These are phyloP conservation scores for Phytophthora syringae DNA, from an alignment of 352 stramenopile genomes.

Conservation along the genomic window DNA sequence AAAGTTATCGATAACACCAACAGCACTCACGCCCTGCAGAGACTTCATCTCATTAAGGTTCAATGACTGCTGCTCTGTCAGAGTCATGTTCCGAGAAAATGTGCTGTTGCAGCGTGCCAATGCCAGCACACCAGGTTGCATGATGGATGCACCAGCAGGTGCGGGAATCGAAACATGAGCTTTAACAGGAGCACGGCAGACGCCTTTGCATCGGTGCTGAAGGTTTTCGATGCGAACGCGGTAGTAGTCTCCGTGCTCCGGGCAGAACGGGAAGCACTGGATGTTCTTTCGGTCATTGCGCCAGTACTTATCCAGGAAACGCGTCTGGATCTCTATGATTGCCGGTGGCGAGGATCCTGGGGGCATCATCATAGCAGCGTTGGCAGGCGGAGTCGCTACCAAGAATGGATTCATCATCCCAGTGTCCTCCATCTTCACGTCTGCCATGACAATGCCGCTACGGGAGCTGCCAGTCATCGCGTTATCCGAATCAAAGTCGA, in stretches of 20 bases:
- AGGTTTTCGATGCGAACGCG: constrained; percentile 87
- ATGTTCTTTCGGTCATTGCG: constrained; percentile 94
- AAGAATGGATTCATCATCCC: constrained; percentile 69
- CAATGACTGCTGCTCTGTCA: constrained; percentile 59
- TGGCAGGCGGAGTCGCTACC: constrained; percentile 18
- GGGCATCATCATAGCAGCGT: constrained; percentile 19
- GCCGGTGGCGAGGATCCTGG: constrained; percentile 38
- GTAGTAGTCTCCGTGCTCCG: constrained; percentile 91
- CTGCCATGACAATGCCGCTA: constrained; percentile 16
- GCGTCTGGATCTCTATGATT: constrained; percentile 78
- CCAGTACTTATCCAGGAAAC: constrained; percentile 91
- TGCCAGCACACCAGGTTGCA: constrained; percentile 56
- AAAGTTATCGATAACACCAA: constrained; percentile 71
- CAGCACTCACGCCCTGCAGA: constrained; percentile 70
- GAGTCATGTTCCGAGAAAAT: constrained; percentile 70
- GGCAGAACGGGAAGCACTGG: constrained; percentile 91
- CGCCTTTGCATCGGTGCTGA: constrained; percentile 83
- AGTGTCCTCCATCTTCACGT: constrained; percentile 38
- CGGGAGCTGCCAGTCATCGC: constrained; percentile 33
- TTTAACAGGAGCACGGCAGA: constrained; percentile 84
- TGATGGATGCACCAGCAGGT: constrained; percentile 19
- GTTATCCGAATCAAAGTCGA: constrained; percentile 72
- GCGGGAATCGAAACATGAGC: constrained; percentile 68
- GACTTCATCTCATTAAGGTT: constrained; percentile 69
- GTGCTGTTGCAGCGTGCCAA: constrained; percentile 86